Conservation (phyloP, 352 stramenopile species). For the Globisporangium camurandrum region DNA sequence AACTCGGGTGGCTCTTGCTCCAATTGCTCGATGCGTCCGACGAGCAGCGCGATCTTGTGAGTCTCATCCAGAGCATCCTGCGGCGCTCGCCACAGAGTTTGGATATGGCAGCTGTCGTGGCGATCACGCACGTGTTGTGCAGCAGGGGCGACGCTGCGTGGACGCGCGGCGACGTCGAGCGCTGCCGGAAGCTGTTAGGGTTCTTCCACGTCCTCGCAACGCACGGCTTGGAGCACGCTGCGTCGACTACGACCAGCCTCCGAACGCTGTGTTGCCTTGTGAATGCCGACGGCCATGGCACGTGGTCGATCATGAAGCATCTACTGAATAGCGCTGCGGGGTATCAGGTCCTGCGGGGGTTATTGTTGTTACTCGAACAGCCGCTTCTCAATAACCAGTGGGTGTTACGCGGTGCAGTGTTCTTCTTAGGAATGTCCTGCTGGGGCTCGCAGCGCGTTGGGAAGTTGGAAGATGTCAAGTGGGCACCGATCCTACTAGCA, state of each 20-base stretch:
- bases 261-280: slow-evolving; percentile 78
- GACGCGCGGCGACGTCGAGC: slow-evolving; percentile 62
- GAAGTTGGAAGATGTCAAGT: slow-evolving; percentile 69
- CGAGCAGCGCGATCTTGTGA: slow-evolving; percentile 65
- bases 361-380: slow-evolving; percentile 70
- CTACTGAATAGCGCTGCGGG: slow-evolving; percentile 54
- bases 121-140: slow-evolving; percentile 63
- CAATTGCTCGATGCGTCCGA: slow-evolving; percentile 73
- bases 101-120: slow-evolving; percentile 56
- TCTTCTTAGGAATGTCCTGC: slow-evolving; percentile 86
- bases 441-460: slow-evolving; percentile 78
- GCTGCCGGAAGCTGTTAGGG: slow-evolving; percentile 55
- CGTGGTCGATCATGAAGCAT: slow-evolving; percentile 79
- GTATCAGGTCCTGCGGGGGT: slow-evolving; percentile 60
- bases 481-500: slow-evolving; percentile 59
- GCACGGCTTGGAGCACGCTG: slow-evolving; percentile 49
- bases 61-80: slow-evolving; percentile 69
- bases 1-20: slow-evolving; percentile 71
- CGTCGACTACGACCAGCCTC: slow-evolving; percentile 52
- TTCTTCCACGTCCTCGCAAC: slow-evolving; percentile 74
- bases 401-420: slow-evolving; percentile 76
- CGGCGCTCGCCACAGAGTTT: slow-evolving; percentile 44
- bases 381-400: slow-evolving; percentile 45
- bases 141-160: slow-evolving; percentile 64
- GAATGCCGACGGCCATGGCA: slow-evolving; percentile 75